A percentile compares a stretch with the other conserved stretches of the same genome.
These are phyloP conservation scores for Microbotryomycetes sp. DNA, from an alignment of 1,284 basidiomycete species.

Conservation along the genomic window DNA sequence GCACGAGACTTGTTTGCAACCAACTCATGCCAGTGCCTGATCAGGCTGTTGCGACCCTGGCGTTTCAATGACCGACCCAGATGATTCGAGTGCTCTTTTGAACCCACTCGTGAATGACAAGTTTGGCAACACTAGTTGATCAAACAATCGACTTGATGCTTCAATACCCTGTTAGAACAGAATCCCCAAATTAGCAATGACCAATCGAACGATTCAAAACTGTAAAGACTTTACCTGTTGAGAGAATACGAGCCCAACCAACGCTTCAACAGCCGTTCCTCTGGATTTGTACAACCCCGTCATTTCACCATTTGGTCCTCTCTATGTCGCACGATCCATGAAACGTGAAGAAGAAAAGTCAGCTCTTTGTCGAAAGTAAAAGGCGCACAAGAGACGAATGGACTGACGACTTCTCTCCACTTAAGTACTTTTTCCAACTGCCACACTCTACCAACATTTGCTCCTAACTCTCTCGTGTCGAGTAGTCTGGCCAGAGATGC, in stretches of 20 bases:
- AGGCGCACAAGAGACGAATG: neutral
- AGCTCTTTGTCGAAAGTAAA: neutral
- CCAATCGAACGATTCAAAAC: neutral
- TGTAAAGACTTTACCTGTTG: constrained; percentile 12
- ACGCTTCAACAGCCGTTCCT: constrained; percentile 23
- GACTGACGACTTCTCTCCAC: constrained; percentile 26
- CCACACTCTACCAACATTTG: constrained; percentile 19
- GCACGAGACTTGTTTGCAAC: no score
- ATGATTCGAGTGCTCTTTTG: neutral
- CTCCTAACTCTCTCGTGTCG: constrained; percentile 28
- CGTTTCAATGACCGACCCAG: no score
- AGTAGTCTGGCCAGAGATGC: constrained; percentile 19
- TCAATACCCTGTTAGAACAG: constrained; percentile 18
- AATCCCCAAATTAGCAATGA: neutral
- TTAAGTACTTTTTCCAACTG: constrained; percentile 18
- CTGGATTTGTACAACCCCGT: constrained; percentile 29
- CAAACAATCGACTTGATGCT: constrained; percentile 12
- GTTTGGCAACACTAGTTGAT: constrained; percentile 20
- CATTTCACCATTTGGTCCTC: constrained; percentile 15
- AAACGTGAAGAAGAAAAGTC: neutral
- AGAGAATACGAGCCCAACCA: constrained; percentile 24
- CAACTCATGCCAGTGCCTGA: no score
- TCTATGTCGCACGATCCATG: neutral
- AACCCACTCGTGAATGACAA: constrained; percentile 1
- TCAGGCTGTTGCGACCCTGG: no score